phyloP scores from a whole-genome alignment of 495 filamentous ascomycete genomes.

The Penicillium paradoxum region DNA sequence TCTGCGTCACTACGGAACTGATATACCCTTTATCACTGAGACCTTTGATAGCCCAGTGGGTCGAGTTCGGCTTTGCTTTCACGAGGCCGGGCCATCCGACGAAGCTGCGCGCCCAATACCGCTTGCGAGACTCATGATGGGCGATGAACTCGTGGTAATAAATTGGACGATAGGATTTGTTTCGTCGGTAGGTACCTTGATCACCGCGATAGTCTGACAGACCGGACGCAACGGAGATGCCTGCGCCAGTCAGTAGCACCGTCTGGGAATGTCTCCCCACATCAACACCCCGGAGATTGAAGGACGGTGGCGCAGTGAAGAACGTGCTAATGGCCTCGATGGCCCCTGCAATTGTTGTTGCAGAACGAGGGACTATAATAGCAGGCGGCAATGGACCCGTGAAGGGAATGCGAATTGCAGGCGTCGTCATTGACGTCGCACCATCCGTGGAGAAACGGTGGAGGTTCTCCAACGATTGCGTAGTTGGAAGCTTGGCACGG shows the following conservation, averaged over 20 bases:
- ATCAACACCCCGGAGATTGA: conserved; percentile 42
- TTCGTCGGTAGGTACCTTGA: conserved; percentile 87
- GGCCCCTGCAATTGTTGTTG: conserved; percentile 65
- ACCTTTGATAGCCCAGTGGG: conserved; percentile 69
- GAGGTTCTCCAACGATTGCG: conserved; percentile 6
- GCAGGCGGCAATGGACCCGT: conserved; percentile 78
- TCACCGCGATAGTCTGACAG: conserved; percentile 88
- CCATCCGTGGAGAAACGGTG: conserved; percentile 10
- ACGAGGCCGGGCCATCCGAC: conserved; percentile 81
- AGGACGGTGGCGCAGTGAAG: conserved; percentile 54
- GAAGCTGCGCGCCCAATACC: conserved; percentile 95
- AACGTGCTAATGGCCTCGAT: conserved; percentile 71
- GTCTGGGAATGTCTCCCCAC: conserved; percentile 47
- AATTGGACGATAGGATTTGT: conserved; percentile 83
- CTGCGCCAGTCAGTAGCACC: conserved; percentile 86
- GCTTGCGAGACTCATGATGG: conserved; percentile 80
- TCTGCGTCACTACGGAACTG: conserved; percentile 82
- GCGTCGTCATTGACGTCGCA: conserved; percentile 53
- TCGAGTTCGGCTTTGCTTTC: conserved; percentile 72
- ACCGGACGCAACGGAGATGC: conserved; percentile 88
- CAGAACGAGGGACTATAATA: conserved; percentile 64
- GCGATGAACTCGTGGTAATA: conserved; percentile 85
- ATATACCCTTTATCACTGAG: conserved; percentile 68
- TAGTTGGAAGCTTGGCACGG: conserved; percentile 4
- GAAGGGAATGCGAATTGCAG: conserved; percentile 85